Evolutionary conservation across 352 stramenopile genomes (phyloP).

Genomic region (Stephanocyclus meneghinianus): DNA sequence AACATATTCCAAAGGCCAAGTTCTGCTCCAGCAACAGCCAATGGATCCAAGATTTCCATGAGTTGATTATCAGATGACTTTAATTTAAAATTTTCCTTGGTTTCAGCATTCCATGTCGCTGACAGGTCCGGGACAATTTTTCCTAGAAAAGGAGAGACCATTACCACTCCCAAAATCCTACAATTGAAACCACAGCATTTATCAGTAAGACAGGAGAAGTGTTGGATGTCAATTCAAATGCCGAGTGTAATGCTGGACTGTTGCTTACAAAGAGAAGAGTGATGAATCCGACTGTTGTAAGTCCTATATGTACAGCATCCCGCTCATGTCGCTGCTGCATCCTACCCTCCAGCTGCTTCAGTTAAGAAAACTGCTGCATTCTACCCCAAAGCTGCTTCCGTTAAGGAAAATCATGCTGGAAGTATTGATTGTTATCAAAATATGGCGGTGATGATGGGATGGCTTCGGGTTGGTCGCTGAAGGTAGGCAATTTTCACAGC

Average conservation of each 20-base stretch:
- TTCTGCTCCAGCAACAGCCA: conserved; percentile 55
- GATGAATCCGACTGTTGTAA: conserved; percentile 63
- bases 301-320: conserved; percentile 6
- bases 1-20: conserved; percentile 76
- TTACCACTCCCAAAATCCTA: conserved; percentile 62
- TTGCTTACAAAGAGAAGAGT: conserved; percentile 70
- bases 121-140: conserved; percentile 36
- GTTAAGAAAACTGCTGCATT: too few species aligned
- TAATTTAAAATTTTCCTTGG: conserved; percentile 9
- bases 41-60: conserved; percentile 12
- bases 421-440: too few species aligned
- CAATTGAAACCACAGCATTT: conserved; percentile 62
- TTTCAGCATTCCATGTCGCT: conserved; percentile 16
- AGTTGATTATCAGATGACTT: conserved; percentile 12
- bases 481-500: too few species aligned
- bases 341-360: too few species aligned
- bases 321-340: too few species aligned
- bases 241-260: conserved; percentile 63
- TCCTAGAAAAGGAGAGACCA: conserved; percentile 45
- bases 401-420: too few species aligned
- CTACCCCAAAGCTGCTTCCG: too few species aligned
- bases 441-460: too few species aligned
- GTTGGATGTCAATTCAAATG: conserved; percentile 38
- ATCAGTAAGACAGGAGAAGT: conserved; percentile 62
- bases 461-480: too few species aligned